Percentiles rank a stretch among this genome's conserved stretches.
phyloP scores from a whole-genome alignment of 495 filamentous ascomycete species.

The Cercophora samala region DNA sequence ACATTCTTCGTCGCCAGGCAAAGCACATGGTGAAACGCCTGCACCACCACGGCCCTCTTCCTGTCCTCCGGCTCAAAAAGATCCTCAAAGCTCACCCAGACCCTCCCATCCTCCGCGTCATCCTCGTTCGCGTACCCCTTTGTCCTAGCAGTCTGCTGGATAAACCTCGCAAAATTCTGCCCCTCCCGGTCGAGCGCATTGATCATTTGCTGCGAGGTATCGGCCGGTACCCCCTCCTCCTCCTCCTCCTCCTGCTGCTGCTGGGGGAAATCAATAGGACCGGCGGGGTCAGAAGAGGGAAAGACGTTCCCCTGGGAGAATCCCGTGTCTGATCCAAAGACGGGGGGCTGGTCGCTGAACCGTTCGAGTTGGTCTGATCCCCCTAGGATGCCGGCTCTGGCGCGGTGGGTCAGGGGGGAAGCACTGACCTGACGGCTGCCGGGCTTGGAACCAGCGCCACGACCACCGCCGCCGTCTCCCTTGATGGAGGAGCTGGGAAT shows the following conservation, averaged over 20 bases:
- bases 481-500: conserved; percentile 42
- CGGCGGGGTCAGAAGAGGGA: conserved; percentile 21
- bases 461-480: conserved; percentile 33
- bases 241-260: not conserved
- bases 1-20: conserved; percentile 63
- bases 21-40: conserved; percentile 71
- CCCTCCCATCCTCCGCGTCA: conserved; percentile 15
- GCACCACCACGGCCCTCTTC: conserved; percentile 59
- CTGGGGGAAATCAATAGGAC: conserved; percentile 9
- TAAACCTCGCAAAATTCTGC: conserved; percentile 53
- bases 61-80: conserved; percentile 53
- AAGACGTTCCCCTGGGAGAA: conserved; percentile 14
- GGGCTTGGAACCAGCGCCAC: conserved; percentile 25
- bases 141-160: conserved; percentile 40
- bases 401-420: conserved; percentile 40
- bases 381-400: conserved; percentile 20
- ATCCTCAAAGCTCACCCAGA: conserved; percentile 55
- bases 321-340: conserved; percentile 31
- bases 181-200: conserved; percentile 38
- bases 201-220: conserved; percentile 25
- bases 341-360: conserved; percentile 38
- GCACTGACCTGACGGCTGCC: conserved; percentile 34
- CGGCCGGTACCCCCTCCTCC: not conserved
- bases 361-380: conserved; percentile 35
- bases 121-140: conserved; percentile 40